phyloP scores from a whole-genome alignment of 129 eudicot species.

The Daucus carota region DH1_v3.0 NC_030381.2:35610501-35611000 shows the following conservation, averaged over 20 bases:
- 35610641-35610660: constrained; percentile 93
- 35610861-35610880: not conserved
- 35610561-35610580: constrained; percentile 34
- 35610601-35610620: constrained; percentile 63
- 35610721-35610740: constrained; percentile 90
- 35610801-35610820: no score
- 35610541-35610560: not conserved
- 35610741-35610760: constrained; percentile 50
- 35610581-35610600: constrained; percentile 83
- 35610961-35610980: constrained; percentile 94
- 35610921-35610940: constrained; percentile 84
- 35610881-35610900: not conserved
- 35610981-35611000: constrained; percentile 61
- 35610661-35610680: constrained; percentile 97
- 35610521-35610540: not conserved
- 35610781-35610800: no score
- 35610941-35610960: constrained; percentile 90
- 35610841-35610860: no score
- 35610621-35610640: constrained; percentile 89
- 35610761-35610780: no score
- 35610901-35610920: constrained; percentile 91
- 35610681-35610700: constrained; percentile 88
- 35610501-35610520: not conserved
- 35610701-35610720: constrained; percentile 88
- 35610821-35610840: no score